A percentile compares a stretch with the other conserved stretches of the same genome.
Conservation (phyloP, 768 basidiomycete species). For the Lenzites betulinus region DNA sequence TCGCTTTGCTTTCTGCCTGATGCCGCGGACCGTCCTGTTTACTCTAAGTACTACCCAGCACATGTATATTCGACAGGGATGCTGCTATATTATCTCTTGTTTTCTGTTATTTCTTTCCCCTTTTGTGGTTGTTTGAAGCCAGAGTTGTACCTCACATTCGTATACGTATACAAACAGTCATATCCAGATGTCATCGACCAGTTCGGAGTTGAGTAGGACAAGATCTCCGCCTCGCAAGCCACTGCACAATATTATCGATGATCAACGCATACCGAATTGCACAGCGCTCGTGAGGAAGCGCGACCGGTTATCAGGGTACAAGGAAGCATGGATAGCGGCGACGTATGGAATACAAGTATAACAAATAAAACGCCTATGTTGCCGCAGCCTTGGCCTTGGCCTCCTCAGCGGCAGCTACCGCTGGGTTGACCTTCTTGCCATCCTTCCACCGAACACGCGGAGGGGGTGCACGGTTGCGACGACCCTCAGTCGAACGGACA, state of each 20-base stretch:
- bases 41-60: constrained; percentile 8
- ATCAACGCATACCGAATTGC: no score
- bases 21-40: constrained; percentile 12
- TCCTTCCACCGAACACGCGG: constrained; percentile 95
- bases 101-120: no score
- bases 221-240: no score
- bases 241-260: no score
- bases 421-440: constrained; percentile 94
- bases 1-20: constrained; percentile 10
- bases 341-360: constrained; percentile 24
- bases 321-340: constrained; percentile 20
- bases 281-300: no score
- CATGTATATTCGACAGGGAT: constrained; percentile 13
- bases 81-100: constrained; percentile 8
- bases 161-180: no score
- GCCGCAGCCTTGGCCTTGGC: constrained; percentile 63
- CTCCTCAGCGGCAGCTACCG: constrained; percentile 90
- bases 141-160: no score
- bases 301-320: no score
- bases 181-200: no score
- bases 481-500: constrained; percentile 93
- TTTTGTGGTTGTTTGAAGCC: no score
- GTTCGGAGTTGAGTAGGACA: no score
- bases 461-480: constrained; percentile 97
- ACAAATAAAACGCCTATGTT: constrained; percentile 40